Evolutionary conservation across 345 rosid genomes (phyloP).

Genomic region (Salix brachista): DNA sequence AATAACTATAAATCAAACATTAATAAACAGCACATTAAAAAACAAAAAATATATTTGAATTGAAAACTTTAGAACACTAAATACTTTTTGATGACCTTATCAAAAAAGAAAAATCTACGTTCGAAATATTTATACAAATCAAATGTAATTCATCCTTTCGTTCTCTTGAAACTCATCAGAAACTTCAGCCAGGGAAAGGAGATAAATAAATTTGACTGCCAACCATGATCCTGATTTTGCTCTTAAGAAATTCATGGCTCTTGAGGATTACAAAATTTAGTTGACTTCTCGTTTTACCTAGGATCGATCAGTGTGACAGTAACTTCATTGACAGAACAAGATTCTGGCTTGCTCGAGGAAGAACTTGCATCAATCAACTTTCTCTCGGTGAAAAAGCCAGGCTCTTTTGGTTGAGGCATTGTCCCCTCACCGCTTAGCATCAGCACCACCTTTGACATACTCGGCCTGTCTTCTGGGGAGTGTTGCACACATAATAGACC

Average conservation of each 20-base stretch:
- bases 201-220: not conserved
- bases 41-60: too few relatives aligned
- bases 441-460: not conserved
- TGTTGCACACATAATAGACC: not conserved
- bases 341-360: not conserved
- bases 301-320: not conserved
- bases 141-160: not conserved
- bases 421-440: not conserved
- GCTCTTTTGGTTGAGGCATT: not conserved
- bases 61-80: too few relatives aligned
- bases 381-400: not conserved
- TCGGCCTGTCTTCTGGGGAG: not conserved
- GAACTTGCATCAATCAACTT: not conserved
- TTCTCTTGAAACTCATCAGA: not conserved
- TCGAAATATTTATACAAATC: not conserved
- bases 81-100: too few relatives aligned
- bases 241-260: not conserved
- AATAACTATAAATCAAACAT: too few relatives aligned
- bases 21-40: too few relatives aligned
- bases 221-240: not conserved
- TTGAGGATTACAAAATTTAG: not conserved
- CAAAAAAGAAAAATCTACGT: not conserved
- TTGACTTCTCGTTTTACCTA: not conserved
- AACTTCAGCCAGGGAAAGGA: not conserved
- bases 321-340: not conserved